Conservation (phyloP, 1,284 basidiomycete species). For the Trametes pubescens region DNA sequence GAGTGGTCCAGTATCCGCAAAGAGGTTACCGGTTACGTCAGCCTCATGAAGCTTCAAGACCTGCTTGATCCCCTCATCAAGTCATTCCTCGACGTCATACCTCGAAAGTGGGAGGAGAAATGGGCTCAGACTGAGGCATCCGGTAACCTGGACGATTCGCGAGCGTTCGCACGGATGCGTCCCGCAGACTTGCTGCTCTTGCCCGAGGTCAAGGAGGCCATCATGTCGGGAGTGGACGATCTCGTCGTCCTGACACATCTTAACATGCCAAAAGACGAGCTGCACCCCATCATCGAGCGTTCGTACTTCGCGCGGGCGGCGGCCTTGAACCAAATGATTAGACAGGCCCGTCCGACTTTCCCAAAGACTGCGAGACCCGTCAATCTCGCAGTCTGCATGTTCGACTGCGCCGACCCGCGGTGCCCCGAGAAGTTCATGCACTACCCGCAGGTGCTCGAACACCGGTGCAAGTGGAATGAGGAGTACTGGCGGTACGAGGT, state of each 20-base stretch:
- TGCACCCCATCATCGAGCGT: neutral
- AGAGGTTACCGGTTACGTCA: neutral
- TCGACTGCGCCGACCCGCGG: slow-evolving; percentile 10
- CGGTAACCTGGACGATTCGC: neutral
- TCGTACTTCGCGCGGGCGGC: slow-evolving; percentile 1
- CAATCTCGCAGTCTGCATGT: slow-evolving; percentile 11
- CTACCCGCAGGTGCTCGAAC: slow-evolving; percentile 15
- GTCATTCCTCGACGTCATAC: neutral
- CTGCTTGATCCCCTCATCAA: neutral
- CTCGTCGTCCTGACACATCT: too few species aligned
- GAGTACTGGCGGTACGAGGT: neutral
- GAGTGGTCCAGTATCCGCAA: neutral
- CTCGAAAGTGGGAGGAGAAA: neutral
- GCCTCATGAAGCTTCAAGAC: neutral
- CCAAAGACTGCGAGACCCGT: neutral
- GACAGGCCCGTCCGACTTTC: neutral
- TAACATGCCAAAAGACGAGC: neutral
- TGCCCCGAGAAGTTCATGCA: slow-evolving; percentile 16
- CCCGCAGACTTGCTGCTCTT: slow-evolving; percentile 14
- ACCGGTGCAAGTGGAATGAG: neutral
- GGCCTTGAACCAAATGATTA: neutral
- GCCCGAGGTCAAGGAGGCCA: neutral
- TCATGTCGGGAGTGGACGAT: neutral
- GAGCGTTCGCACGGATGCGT: neutral
- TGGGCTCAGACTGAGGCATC: neutral